Conservation (phyloP, 805 yeast genomes). For the Kodamaea fukazawae region DNA sequence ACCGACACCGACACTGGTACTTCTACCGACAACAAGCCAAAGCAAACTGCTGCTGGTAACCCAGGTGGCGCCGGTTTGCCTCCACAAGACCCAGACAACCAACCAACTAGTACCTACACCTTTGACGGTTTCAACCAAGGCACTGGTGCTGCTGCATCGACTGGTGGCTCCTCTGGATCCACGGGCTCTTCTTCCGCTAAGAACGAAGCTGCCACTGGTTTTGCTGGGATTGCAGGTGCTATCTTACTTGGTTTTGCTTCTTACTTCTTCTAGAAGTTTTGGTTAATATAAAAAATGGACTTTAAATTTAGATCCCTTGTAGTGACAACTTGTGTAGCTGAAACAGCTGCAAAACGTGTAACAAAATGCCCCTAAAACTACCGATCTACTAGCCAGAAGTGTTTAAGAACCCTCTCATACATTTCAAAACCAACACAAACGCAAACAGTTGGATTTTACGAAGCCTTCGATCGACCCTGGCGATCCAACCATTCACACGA, state of each 20-base stretch:
- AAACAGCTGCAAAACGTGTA: not conserved
- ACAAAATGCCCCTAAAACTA: no score
- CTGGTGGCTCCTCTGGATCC: constrained; percentile 1
- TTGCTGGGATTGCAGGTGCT: constrained; percentile 19
- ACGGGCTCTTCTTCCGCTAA: constrained; percentile 2
- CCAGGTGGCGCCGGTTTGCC: constrained; percentile 7
- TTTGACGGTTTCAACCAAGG: constrained; percentile 1
- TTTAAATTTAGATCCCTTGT: no score
- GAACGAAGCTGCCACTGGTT: constrained; percentile 8
- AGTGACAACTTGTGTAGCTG: no score
- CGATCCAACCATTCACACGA: no score
- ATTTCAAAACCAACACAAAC: no score
- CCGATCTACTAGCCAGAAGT: no score
- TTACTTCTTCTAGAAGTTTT: constrained; percentile 7
- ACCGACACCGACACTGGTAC: constrained; percentile 3
- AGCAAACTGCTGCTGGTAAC: constrained; percentile 6
- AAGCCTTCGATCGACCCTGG: not conserved
- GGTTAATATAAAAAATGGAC: no score
- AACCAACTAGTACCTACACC: constrained; percentile 1
- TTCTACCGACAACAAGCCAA: constrained; percentile 6
- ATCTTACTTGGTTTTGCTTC: constrained; percentile 21
- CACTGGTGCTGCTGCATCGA: not conserved
- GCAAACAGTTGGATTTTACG: no score
- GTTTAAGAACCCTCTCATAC: no score
- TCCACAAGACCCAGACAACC: constrained; percentile 4